Conservation (phyloP, 2,329 filamentous ascomycete species). For the Fusarium praegraminearum region DNA sequence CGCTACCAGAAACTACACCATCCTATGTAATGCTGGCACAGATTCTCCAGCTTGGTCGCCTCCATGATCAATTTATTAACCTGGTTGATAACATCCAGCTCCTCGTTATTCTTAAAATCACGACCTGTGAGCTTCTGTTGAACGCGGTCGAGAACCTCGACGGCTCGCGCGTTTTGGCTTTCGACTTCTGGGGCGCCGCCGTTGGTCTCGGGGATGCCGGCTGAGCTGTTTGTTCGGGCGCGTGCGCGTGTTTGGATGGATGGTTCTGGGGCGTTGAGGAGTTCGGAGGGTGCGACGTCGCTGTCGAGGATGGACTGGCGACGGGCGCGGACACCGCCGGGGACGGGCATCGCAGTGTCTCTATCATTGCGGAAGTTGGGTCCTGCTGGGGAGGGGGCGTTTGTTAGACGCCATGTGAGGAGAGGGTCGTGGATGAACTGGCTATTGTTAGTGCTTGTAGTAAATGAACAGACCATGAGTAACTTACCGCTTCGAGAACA, state of each 20-base stretch:
- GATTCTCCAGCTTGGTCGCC: constrained; percentile 95
- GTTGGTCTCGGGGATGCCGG: constrained; percentile 54
- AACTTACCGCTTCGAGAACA: constrained; percentile 92
- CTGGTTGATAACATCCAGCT: constrained; percentile 86
- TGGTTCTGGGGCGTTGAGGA: constrained; percentile 63
- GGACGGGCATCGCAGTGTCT: constrained; percentile 64
- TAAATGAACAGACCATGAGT: background rate
- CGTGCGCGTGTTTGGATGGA: constrained; percentile 63
- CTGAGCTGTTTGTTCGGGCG: constrained; percentile 71
- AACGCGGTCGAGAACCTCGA: constrained; percentile 91
- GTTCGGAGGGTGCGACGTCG: constrained; percentile 69
- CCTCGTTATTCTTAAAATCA: constrained; percentile 88
- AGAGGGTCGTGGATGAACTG: constrained; percentile 99
- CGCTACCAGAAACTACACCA: constrained; percentile 97
- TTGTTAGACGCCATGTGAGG: constrained; percentile 91
- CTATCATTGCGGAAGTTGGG: constrained; percentile 75
- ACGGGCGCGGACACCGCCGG: constrained; percentile 65
- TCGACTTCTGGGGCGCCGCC: constrained; percentile 68
- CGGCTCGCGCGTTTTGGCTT: constrained; percentile 90
- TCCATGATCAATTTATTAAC: constrained; percentile 95
- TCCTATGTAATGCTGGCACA: constrained; percentile 98
- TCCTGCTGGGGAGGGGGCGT: constrained; percentile 70
- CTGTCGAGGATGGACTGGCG: constrained; percentile 77
- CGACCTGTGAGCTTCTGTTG: constrained; percentile 95
- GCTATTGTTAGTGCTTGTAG: constrained; percentile 3